Conservation (phyloP, 768 basidiomycete species). For the Dictyophora rubrovolvata region DNA sequence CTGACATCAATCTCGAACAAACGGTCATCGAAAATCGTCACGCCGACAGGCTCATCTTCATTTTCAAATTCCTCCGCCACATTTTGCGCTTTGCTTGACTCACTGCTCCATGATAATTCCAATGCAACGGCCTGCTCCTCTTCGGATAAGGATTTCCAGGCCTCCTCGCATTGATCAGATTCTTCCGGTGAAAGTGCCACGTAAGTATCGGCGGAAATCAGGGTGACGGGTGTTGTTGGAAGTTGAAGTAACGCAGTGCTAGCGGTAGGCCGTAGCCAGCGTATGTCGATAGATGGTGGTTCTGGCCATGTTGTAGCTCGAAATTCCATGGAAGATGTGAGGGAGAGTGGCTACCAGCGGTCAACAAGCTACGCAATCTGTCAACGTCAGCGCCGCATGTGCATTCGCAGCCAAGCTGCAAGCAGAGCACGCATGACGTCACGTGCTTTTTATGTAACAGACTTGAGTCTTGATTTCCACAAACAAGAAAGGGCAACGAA, state of each 20-base stretch:
- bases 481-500: no score
- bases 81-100: not conserved
- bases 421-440: no score
- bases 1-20: slow-evolving; percentile 21
- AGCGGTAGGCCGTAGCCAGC: slow-evolving; percentile 12
- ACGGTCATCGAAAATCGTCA: slow-evolving; percentile 16
- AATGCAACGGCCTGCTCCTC: slow-evolving; percentile 7
- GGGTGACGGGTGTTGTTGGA: slow-evolving; percentile 14
- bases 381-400: not conserved
- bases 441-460: no score
- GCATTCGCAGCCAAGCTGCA: not conserved
- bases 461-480: no score
- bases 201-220: slow-evolving; percentile 11
- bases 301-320: not conserved
- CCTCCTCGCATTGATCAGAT: slow-evolving; percentile 17
- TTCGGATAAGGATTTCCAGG: slow-evolving; percentile 15
- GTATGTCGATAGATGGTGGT: slow-evolving; percentile 2
- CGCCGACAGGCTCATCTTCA: slow-evolving; percentile 15
- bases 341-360: not conserved
- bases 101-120: no score
- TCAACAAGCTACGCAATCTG: not conserved
- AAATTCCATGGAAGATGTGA: not conserved
- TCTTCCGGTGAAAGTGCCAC: slow-evolving; percentile 17
- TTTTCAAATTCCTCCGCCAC: slow-evolving; percentile 6
- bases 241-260: slow-evolving; percentile 12